Evolutionary conservation across 768 basidiomycete genomes (phyloP).

Genomic region (Kwoniella dendrophila): DNA sequence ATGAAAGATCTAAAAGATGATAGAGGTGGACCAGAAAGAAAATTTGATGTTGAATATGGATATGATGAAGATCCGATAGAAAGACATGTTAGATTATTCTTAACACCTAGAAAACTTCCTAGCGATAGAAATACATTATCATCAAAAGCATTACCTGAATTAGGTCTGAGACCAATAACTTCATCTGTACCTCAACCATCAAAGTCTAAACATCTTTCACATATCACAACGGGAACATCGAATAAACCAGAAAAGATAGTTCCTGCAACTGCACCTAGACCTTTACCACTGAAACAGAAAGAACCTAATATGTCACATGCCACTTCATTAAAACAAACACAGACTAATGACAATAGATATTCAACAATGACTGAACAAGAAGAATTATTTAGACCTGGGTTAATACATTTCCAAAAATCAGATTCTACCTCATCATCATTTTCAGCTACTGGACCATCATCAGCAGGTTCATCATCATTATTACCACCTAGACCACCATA

Average conservation of each 20-base stretch:
- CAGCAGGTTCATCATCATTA: slow-evolving; percentile 18
- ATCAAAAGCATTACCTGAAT: slow-evolving; percentile 11
- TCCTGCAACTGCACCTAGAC: slow-evolving; percentile 12
- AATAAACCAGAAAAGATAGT: not conserved
- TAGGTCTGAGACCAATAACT: slow-evolving; percentile 6
- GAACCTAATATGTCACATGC: too few species aligned
- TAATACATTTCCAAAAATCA: slow-evolving; percentile 35
- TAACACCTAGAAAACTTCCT: slow-evolving; percentile 22
- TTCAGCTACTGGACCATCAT: too few species aligned
- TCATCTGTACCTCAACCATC: not conserved
- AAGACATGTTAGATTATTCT: slow-evolving; percentile 28
- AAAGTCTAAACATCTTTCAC: not conserved
- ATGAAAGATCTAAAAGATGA: slow-evolving; percentile 37
- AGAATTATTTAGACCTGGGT: slow-evolving; percentile 33
- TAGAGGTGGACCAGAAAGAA: slow-evolving; percentile 22
- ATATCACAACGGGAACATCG: not conserved
- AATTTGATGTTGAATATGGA: slow-evolving; percentile 28
- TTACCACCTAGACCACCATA: slow-evolving; percentile 9
- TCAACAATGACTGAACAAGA: not conserved
- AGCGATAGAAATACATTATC: not conserved
- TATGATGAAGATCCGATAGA: slow-evolving; percentile 43
- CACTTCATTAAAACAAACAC: too few species aligned
- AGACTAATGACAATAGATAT: slow-evolving; percentile 2
- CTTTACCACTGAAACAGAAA: too few species aligned
- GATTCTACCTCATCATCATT: slow-evolving; percentile 8